Percentiles rank a stretch among this genome's conserved stretches.
phyloP scores from a whole-genome alignment of 83 land plant species.

The Thuja plicata region DNA sequence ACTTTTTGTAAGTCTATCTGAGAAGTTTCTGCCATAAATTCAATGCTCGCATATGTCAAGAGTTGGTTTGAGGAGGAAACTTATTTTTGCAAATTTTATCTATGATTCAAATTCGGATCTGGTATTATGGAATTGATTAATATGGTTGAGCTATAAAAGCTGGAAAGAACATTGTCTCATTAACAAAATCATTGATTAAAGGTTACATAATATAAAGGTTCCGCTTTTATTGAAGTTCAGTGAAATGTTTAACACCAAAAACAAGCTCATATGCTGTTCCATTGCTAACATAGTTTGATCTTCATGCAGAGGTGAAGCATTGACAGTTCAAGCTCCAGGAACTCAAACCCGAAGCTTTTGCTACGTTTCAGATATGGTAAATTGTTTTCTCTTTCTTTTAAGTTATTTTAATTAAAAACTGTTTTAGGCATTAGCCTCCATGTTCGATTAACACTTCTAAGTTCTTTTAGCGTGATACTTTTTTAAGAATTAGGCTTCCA shows the following conservation, averaged over 20 bases:
- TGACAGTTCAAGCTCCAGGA: constrained; percentile 97
- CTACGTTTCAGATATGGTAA: constrained; percentile 98
- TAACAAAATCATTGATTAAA: background rate
- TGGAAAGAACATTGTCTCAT: background rate
- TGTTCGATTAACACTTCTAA: background rate
- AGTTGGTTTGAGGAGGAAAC: constrained; percentile 5
- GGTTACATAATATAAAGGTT: background rate
- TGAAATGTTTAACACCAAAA: background rate
- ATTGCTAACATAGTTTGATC: background rate
- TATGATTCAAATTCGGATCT: background rate
- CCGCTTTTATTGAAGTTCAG: background rate
- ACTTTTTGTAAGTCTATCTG: background rate
- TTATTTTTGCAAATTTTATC: background rate
- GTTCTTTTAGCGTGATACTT: too few species aligned
- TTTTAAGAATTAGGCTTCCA: background rate
- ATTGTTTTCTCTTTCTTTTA: background rate
- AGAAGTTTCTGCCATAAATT: background rate
- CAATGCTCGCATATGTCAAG: background rate
- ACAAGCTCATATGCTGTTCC: background rate
- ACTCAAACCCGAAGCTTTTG: constrained; percentile 98
- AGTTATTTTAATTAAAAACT: background rate
- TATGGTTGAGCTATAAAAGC: background rate
- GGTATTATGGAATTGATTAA: background rate
- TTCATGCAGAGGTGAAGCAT: constrained; percentile 71
- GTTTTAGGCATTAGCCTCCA: background rate